Evolutionary conservation across 441 rosid genomes (phyloP).

Genomic region (Metrosideros polymorpha): DNA sequence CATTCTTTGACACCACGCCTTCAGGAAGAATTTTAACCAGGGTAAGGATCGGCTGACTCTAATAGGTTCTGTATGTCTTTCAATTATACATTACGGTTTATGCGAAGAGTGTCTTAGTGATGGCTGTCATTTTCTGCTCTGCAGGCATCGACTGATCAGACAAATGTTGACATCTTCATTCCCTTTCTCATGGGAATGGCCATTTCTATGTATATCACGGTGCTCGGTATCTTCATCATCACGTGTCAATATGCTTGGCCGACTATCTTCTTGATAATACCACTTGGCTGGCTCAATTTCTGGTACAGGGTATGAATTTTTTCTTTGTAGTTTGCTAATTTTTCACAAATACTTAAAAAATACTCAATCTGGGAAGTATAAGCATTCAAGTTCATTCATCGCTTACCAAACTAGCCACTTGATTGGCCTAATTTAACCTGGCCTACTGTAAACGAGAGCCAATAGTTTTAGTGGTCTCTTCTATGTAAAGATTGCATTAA

Average conservation of each 20-base stretch:
- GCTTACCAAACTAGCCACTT: not conserved
- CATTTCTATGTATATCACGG: conserved; percentile 59
- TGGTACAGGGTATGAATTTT: conserved; percentile 72
- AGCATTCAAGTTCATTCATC: not conserved
- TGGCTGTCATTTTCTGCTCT: not conserved
- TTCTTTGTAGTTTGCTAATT: not conserved
- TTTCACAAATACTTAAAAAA: not conserved
- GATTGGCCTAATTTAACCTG: not conserved
- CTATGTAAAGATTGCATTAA: not conserved
- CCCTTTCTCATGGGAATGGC: conserved; percentile 56
- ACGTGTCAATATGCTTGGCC: conserved; percentile 98
- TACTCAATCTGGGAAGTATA: not conserved
- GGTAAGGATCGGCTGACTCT: conserved; percentile 28
- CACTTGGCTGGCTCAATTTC: conserved; percentile 76
- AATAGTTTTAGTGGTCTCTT: not conserved
- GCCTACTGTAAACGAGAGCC: not conserved
- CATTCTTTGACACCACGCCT: conserved; percentile 92
- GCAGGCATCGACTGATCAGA: conserved; percentile 92
- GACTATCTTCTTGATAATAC: conserved; percentile 62
- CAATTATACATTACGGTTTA: not conserved
- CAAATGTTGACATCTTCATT: conserved; percentile 72
- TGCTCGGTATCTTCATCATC: conserved; percentile 76
- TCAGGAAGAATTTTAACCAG: conserved; percentile 92
- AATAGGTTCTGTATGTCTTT: not conserved
- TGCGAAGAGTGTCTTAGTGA: not conserved